Evolutionary conservation across 2,329 filamentous ascomycete species (phyloP).

Genomic region (Cytospora mali): DNA sequence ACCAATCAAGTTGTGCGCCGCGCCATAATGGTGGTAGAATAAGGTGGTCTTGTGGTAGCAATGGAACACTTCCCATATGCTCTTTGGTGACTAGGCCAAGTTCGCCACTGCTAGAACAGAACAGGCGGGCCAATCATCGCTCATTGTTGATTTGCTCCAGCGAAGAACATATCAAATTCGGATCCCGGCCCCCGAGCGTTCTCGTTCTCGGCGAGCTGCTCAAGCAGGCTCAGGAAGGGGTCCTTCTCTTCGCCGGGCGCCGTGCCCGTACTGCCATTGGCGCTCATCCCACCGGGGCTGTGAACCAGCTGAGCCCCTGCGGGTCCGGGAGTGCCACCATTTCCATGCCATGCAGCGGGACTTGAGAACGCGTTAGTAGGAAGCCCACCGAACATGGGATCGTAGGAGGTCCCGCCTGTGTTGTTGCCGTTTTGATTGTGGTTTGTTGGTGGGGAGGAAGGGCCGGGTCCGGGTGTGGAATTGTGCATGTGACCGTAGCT

Average conservation of each 20-base stretch:
- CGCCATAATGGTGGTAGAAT: background rate
- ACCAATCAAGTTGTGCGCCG: background rate
- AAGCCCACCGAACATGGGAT: conserved; percentile 62
- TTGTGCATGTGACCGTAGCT: conserved; percentile 43
- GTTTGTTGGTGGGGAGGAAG: conserved; percentile 40
- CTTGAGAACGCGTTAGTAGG: conserved; percentile 57
- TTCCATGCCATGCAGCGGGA: conserved; percentile 54
- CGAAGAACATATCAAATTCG: conserved; percentile 78
- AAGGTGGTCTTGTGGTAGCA: background rate
- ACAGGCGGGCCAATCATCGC: no score
- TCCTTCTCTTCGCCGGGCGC: conserved; percentile 69
- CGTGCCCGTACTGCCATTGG: conserved; percentile 49
- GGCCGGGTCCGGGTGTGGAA: conserved; percentile 28
- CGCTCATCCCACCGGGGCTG: conserved; percentile 53
- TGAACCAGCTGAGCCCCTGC: conserved; percentile 34
- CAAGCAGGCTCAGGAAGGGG: conserved; percentile 76
- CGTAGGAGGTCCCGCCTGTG: conserved; percentile 46
- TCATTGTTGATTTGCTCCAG: conserved; percentile 31
- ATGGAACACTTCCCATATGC: background rate
- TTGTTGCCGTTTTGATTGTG: conserved; percentile 36
- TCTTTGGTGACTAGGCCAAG: background rate
- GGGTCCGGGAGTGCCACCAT: conserved; percentile 31
- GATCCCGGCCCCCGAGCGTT: conserved; percentile 67
- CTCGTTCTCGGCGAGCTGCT: conserved; percentile 83
- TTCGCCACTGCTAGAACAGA: background rate